Evolutionary conservation across 23 red algal species (phyloP).

Genomic region (Cyanidiococcus yangmingshanensis): DNA sequence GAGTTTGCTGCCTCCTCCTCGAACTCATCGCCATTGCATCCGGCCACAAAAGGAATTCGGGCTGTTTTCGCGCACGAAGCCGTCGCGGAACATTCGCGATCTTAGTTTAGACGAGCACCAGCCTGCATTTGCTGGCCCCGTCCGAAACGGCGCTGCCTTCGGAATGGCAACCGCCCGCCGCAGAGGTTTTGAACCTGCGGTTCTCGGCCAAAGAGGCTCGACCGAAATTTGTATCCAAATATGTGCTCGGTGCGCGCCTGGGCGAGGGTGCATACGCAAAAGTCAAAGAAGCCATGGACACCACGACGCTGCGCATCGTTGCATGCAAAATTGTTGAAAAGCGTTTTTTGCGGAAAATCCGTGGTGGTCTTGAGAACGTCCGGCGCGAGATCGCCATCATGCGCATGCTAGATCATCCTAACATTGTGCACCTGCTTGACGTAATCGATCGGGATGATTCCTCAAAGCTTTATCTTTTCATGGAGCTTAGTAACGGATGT

Average conservation of each 20-base stretch:
- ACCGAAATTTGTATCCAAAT: constrained; percentile 39
- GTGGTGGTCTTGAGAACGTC: constrained; percentile 70
- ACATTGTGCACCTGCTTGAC: constrained; percentile 86
- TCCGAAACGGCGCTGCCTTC: neutral
- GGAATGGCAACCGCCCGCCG: neutral
- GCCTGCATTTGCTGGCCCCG: too few relatives aligned
- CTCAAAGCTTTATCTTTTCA: constrained; percentile 62
- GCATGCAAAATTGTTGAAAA: constrained; percentile 88
- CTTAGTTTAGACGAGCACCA: too few relatives aligned
- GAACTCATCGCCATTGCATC: too few relatives aligned
- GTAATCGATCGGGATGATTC: constrained; percentile 45
- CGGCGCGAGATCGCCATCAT: constrained; percentile 72
- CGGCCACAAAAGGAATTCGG: too few relatives aligned
- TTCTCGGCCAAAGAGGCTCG: constrained; percentile 12
- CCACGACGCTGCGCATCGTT: constrained; percentile 70
- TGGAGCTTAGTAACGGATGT: constrained; percentile 93
- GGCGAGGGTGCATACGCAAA: constrained; percentile 85
- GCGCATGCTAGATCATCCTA: constrained; percentile 66
- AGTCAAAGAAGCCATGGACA: constrained; percentile 84
- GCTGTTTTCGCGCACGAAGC: too few relatives aligned
- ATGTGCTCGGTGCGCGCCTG: constrained; percentile 71
- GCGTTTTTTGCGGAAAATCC: constrained; percentile 37
- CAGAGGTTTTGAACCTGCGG: neutral
- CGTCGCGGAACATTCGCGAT: too few relatives aligned
- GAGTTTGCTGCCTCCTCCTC: too few relatives aligned